Conservation (phyloP, 2,329 filamentous ascomycete species). For the Trichoderma guizhouense region DNA sequence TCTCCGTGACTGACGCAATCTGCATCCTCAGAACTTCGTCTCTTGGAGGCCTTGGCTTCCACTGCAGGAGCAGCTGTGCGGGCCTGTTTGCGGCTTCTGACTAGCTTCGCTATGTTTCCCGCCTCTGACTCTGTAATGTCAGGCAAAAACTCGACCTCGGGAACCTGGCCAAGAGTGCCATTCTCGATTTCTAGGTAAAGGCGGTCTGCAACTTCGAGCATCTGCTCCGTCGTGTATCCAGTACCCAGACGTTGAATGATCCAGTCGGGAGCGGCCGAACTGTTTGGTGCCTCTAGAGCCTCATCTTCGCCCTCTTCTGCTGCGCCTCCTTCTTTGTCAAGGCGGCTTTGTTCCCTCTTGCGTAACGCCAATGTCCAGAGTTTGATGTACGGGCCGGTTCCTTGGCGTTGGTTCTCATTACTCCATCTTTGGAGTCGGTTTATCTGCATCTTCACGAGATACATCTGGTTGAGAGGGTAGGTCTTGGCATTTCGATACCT, state of each 20-base stretch:
- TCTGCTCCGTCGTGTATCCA: conserved; percentile 46
- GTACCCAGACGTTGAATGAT: conserved; percentile 44
- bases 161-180: conserved; percentile 44
- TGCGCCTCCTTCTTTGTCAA: conserved; percentile 33
- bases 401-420: conserved; percentile 41
- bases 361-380: conserved; percentile 61
- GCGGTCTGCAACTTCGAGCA: conserved; percentile 45
- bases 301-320: conserved; percentile 34
- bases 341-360: conserved; percentile 61
- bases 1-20: background rate
- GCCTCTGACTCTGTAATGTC: conserved; percentile 44
- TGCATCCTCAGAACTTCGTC: conserved; percentile 24
- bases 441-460: conserved; percentile 62
- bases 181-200: conserved; percentile 45
- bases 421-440: conserved; percentile 62
- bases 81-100: conserved; percentile 23
- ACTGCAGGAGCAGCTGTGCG: conserved; percentile 3
- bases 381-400: conserved; percentile 33
- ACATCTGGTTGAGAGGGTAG: conserved; percentile 60
- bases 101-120: conserved; percentile 25
- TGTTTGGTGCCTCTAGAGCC: conserved; percentile 27
- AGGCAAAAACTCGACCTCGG: conserved; percentile 58
- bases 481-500: conserved; percentile 64
- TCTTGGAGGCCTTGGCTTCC: conserved; percentile 24
- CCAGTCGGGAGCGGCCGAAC: conserved; percentile 48